Evolutionary conservation across 306 rosid species (phyloP).

Genomic region (Trifolium dubium): DNA sequence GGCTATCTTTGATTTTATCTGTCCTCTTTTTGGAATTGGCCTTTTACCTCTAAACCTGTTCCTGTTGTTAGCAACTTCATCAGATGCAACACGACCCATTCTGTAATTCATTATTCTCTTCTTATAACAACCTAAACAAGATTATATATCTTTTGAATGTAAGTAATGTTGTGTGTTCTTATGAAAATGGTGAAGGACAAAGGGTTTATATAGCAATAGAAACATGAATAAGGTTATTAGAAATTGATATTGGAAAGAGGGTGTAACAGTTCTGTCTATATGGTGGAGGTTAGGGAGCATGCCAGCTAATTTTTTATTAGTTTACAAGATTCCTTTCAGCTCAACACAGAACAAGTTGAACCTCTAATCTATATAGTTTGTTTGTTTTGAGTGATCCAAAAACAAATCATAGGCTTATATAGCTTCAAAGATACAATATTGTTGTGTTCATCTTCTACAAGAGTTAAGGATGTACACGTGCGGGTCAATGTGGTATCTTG

Average conservation of each 20-base stretch:
- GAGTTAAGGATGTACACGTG: slow-evolving; percentile 46
- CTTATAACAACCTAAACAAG: neutral
- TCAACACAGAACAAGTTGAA: slow-evolving; percentile 49
- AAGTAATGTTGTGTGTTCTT: neutral
- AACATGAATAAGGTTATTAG: neutral
- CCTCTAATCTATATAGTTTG: slow-evolving; percentile 9
- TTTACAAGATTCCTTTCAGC: slow-evolving; percentile 51
- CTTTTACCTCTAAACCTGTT: slow-evolving; percentile 40
- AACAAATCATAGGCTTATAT: slow-evolving; percentile 21
- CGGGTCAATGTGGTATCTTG: slow-evolving; percentile 38
- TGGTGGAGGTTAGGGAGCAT: slow-evolving; percentile 55
- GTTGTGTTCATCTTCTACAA: slow-evolving; percentile 24
- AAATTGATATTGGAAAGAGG: slow-evolving; percentile 12
- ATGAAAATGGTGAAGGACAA: slow-evolving; percentile 8
- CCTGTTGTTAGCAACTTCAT: slow-evolving; percentile 27
- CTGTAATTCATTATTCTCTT: slow-evolving; percentile 56
- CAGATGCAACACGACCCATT: slow-evolving; percentile 45
- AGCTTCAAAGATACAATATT: slow-evolving; percentile 13
- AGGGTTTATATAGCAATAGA: slow-evolving; percentile 56
- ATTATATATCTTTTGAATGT: slow-evolving; percentile 4
- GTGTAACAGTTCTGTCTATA: slow-evolving; percentile 37
- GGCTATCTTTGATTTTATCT: slow-evolving; percentile 55
- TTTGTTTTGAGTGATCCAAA: slow-evolving; percentile 26
- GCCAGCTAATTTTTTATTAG: slow-evolving; percentile 52
- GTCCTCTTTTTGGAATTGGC: slow-evolving; percentile 59